A percentile compares a stretch with the other conserved stretches of the same genome.
Evolutionary conservation across 192 early-diverging fungal species (phyloP).

Genomic region (Linnemannia hyalina): DNA sequence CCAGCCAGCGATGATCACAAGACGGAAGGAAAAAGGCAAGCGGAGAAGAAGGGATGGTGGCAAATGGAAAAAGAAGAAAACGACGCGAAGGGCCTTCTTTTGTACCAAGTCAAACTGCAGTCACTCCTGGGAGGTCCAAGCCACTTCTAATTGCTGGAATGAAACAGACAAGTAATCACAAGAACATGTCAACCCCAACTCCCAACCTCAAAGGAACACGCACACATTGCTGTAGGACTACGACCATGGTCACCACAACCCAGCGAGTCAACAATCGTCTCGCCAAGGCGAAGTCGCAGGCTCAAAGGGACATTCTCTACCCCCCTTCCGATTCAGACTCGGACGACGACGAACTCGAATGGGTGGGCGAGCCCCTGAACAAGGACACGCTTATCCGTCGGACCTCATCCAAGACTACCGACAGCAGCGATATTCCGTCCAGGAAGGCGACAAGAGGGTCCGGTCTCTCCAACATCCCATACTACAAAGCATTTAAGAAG

Average conservation of each 20-base stretch:
- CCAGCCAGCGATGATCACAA: background rate
- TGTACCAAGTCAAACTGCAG: no score
- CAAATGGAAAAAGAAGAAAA: no score
- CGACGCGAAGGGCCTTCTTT: no score
- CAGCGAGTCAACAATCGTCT: constrained; percentile 34
- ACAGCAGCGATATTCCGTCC: background rate
- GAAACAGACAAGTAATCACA: no score
- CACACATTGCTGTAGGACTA: background rate
- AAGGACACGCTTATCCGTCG: constrained; percentile 29
- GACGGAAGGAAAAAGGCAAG: background rate
- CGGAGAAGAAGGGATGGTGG: no score
- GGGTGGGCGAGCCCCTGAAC: constrained; percentile 48
- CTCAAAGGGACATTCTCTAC: constrained; percentile 17
- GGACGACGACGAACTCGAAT: constrained; percentile 26
- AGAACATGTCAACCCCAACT: no score
- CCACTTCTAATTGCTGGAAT: no score
- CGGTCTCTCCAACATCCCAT: constrained; percentile 69
- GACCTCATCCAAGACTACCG: background rate
- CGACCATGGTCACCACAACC: constrained; percentile 25
- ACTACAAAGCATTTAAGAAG: constrained; percentile 57
- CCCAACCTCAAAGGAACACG: no score
- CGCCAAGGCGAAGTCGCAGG: constrained; percentile 18
- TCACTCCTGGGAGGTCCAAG: no score
- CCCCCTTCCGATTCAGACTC: constrained; percentile 34
- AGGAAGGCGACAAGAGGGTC: constrained; percentile 70